Conservation (phyloP, 495 filamentous ascomycete genomes). For the Neurospora sp. region DNA sequence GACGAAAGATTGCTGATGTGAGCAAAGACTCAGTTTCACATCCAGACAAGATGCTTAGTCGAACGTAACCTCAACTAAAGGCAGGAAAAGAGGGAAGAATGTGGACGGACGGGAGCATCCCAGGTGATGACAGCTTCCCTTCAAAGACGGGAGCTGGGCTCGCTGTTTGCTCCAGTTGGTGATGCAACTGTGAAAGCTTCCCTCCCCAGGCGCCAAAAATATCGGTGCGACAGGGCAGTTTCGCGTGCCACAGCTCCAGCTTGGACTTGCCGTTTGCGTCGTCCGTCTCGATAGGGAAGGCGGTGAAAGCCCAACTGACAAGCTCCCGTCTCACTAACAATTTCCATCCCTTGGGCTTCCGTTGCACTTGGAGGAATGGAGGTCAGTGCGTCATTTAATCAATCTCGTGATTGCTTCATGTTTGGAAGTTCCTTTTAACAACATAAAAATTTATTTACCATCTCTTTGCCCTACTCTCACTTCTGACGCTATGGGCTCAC, state of each 20-base stretch:
- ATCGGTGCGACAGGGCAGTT: constrained; percentile 2
- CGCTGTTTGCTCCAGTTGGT: neutral
- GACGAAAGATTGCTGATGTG: neutral
- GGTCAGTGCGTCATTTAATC: neutral
- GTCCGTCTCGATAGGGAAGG: neutral
- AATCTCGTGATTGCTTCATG: neutral
- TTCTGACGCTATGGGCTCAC: constrained; percentile 16
- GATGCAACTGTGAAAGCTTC: neutral
- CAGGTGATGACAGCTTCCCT: neutral
- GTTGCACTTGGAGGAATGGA: neutral
- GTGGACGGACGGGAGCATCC: neutral
- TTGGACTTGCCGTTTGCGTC: neutral
- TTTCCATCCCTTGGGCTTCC: neutral
- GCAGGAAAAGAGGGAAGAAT: neutral
- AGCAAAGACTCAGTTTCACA: neutral
- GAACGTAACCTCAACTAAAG: neutral
- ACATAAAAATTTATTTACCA: neutral
- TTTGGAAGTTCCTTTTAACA: neutral
- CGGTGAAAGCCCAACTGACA: neutral
- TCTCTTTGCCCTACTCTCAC: neutral
- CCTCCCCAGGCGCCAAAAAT: neutral
- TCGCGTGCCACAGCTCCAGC: neutral
- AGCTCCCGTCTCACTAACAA: neutral
- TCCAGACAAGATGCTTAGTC: neutral
- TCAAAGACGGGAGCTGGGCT: neutral